Evolutionary conservation across 371 early-diverging fungal genomes (phyloP).

Genomic region (Capillidium rhysosporum): DNA sequence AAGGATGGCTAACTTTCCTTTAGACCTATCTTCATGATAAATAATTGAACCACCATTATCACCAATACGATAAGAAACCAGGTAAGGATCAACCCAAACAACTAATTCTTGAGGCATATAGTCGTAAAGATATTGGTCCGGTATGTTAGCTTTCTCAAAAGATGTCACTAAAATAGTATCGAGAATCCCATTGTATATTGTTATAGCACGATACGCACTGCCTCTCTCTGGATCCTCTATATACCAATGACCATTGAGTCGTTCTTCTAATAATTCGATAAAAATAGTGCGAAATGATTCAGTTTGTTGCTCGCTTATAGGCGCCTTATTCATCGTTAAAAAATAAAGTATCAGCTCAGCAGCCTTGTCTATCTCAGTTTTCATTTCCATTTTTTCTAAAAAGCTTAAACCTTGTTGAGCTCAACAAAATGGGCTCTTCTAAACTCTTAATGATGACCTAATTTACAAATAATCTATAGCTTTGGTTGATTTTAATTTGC

Average conservation of each 20-base stretch:
- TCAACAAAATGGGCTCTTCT: too few relatives aligned
- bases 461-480: too few relatives aligned
- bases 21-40: constrained; percentile 40
- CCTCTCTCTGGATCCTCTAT: constrained; percentile 33
- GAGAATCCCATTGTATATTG: constrained; percentile 36
- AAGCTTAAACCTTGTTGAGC: too few relatives aligned
- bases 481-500: too few relatives aligned
- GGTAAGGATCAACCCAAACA: constrained; percentile 56
- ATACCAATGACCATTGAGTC: constrained; percentile 44
- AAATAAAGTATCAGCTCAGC: constrained; percentile 23
- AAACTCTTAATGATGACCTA: too few relatives aligned
- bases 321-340: constrained; percentile 15
- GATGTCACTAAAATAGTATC: constrained; percentile 32
- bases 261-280: constrained; percentile 14
- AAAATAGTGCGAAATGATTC: constrained; percentile 19
- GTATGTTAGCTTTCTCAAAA: constrained; percentile 2
- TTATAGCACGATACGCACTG: constrained; percentile 51
- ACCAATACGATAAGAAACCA: constrained; percentile 48
- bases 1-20: constrained; percentile 27
- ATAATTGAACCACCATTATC: constrained; percentile 45
- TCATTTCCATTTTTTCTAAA: constrained; percentile 16
- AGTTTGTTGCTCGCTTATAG: constrained; percentile 14
- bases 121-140: background rate
- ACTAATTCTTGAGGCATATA: constrained; percentile 44
- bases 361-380: constrained; percentile 30